Conservation (phyloP, 495 filamentous ascomycete genomes). For the Lasiosphaeris hirsuta region DNA sequence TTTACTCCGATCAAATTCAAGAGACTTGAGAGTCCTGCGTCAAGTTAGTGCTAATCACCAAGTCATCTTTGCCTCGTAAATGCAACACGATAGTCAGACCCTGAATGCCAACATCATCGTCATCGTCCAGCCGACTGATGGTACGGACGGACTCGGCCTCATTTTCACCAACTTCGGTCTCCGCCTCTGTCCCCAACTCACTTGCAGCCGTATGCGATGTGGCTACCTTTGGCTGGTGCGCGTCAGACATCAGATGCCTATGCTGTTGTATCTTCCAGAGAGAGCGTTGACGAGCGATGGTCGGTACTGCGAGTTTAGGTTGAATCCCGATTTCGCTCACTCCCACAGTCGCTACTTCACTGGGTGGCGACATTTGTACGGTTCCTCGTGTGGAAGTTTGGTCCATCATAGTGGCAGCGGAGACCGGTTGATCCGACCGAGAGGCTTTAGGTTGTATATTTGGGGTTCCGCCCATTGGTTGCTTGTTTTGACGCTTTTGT, state of each 20-base stretch:
- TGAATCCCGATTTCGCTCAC: neutral
- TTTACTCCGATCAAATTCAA: too few relatives aligned
- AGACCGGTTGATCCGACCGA: neutral
- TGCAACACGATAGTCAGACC: conserved; percentile 47
- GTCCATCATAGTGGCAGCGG: too few relatives aligned
- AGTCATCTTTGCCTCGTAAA: conserved; percentile 41
- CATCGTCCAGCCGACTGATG: neutral
- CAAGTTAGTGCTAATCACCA: conserved; percentile 45
- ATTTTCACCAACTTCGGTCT: neutral
- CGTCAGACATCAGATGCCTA: neutral
- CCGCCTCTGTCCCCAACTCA: neutral
- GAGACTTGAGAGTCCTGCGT: conserved; percentile 2
- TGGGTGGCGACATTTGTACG: neutral
- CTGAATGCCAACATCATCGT: conserved; percentile 36
- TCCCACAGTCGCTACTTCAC: neutral
- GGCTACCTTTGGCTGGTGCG: neutral
- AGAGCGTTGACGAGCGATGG: too few relatives aligned
- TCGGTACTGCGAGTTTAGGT: neutral
- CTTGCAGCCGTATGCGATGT: neutral
- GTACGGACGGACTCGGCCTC: neutral
- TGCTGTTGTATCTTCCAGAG: neutral
- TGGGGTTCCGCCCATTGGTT: neutral
- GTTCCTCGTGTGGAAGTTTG: too few relatives aligned
- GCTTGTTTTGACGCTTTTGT: neutral
- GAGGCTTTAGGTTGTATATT: neutral